Evolutionary conservation across 1,139 yeast species (phyloP).

Genomic region (Sugiyamaella xylanicola): DNA sequence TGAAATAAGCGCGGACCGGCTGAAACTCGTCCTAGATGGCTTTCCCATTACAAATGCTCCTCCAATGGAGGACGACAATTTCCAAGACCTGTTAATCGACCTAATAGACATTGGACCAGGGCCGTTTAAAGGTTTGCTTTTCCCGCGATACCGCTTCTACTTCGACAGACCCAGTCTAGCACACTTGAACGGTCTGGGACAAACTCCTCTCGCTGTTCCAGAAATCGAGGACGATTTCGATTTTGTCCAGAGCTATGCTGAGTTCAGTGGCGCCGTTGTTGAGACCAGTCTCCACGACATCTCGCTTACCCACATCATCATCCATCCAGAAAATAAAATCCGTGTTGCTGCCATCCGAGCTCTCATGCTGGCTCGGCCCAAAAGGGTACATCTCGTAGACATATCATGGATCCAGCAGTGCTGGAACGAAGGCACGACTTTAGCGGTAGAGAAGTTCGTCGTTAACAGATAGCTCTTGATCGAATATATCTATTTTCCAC

Average conservation of each 20-base stretch:
- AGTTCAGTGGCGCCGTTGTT: constrained; percentile 24
- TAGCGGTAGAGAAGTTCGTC: constrained; percentile 28
- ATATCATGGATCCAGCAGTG: constrained; percentile 35
- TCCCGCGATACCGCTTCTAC: constrained; percentile 20
- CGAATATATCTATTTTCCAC: too few species aligned
- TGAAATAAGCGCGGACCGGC: constrained; percentile 6
- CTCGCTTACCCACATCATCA: constrained; percentile 18
- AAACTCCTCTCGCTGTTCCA: neutral
- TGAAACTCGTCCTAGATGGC: neutral
- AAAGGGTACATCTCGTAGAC: constrained; percentile 30
- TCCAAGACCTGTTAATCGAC: constrained; percentile 15
- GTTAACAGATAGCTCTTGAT: neutral
- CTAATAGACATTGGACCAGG: constrained; percentile 18
- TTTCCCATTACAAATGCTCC: neutral
- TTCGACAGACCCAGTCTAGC: constrained; percentile 22
- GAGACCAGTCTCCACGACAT: constrained; percentile 17
- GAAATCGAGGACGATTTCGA: constrained; percentile 19
- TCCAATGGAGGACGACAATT: neutral
- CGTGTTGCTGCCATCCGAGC: constrained; percentile 19
- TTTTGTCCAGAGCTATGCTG: constrained; percentile 11
- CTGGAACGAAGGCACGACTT: constrained; percentile 33
- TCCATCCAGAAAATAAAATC: constrained; percentile 18
- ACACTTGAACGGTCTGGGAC: constrained; percentile 7
- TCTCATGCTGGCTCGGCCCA: constrained; percentile 17
- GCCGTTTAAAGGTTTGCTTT: constrained; percentile 21